Base-by-base conservation (phyloP, 1,139 yeast species). In the Saccharomyces hybrid region DNA sequence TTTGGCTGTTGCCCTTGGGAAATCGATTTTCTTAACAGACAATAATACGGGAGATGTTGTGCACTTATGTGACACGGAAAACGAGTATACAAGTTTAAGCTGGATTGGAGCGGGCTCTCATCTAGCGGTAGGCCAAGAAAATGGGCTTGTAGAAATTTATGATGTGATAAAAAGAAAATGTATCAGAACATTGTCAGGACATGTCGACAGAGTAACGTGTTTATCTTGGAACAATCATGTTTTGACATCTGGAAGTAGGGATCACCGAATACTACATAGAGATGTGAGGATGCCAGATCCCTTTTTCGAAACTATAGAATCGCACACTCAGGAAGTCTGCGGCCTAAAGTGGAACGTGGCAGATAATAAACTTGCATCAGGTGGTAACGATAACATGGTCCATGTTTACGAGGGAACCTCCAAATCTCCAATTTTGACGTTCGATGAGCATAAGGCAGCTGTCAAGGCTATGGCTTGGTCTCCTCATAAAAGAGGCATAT, bases 391-490 rank as follows among this genome's bases (percentile, higher is more conserved):
- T 71, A 93, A 93, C 68, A 81, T 82, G 62, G 76, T 89, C 32
- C 80, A 81, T 61, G 86, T 90, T 7, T 95, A 97, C 95, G 96
- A 89, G 66, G 96, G 95, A 0, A 70, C 87, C 47, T 78, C 79
- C 55, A 78, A 81, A 13, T 79, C 70, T 66, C 98, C 99, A 1
- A 70, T 89, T 34, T 81, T 84, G 67, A 84, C 78, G 57, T 87
- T 91, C 63, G 77, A 78, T 5, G 96, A 89, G 59, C 99, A 93
- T 67, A 82, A 81, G 23, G 98, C 99, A 0, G 99, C 99, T 0
- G 96, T 93, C 5, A 93, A 91, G 71, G 99, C 98, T 1, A 80
- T 93, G 53, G 88, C 96, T 1, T 93, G 99, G 99, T 88, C 96
- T 0, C 98, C 99, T 0, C 98, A 93, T 68, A 96, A 89, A 67